phyloP scores from a whole-genome alignment of 2,329 filamentous ascomycete species.

The Monosporascus sp. region DNA sequence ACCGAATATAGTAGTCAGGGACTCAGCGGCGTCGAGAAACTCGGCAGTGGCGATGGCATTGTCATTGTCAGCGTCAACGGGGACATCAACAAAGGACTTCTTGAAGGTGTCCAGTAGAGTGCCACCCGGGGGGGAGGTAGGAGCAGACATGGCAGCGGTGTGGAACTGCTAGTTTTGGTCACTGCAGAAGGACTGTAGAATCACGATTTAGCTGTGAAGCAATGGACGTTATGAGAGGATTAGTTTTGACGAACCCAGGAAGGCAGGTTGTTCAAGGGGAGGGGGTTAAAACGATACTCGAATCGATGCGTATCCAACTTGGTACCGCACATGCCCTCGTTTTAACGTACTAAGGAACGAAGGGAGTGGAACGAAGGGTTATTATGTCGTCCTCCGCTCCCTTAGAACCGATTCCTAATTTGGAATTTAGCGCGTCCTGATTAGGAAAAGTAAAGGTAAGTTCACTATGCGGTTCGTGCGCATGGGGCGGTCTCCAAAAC shows the following conservation, averaged over 20 bases:
- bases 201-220: background rate
- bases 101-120: constrained; percentile 86
- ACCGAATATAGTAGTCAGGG: constrained; percentile 84
- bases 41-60: constrained; percentile 76
- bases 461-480: too few species aligned
- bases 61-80: constrained; percentile 65
- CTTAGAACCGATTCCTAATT: too few species aligned
- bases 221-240: background rate
- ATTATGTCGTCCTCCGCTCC: too few species aligned
- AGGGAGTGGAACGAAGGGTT: too few species aligned
- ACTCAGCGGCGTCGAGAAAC: constrained; percentile 89
- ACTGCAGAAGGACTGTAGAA: background rate
- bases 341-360: too few species aligned
- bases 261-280: background rate
- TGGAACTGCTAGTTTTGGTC: constrained; percentile 1
- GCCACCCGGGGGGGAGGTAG: constrained; percentile 53
- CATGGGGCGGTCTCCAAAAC: too few species aligned
- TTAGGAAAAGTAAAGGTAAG: too few species aligned
- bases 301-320: background rate
- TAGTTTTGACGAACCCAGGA: background rate
- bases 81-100: constrained; percentile 78
- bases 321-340: too few species aligned
- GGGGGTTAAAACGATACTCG: background rate
- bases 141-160: constrained; percentile 44
- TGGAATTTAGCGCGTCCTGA: too few species aligned